Base-by-base conservation (phyloP, 257 asterid species). In the Lycium barbarum region DNA sequence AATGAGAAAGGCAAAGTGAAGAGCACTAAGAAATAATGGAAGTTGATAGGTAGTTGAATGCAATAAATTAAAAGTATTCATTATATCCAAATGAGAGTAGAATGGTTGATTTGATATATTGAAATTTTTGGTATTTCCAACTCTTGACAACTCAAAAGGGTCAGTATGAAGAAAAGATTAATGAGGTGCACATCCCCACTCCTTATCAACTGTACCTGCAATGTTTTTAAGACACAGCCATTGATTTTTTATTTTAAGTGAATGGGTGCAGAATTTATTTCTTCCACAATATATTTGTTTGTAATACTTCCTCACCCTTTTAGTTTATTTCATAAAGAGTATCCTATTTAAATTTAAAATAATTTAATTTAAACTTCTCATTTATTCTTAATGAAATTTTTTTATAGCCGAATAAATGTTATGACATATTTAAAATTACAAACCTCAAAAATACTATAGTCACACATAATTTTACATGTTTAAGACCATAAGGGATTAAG, bases 141-240 rank as follows among this genome's bases (percentile, higher is more conserved):
- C 79, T 82, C 79, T 82, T 82, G 20, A 70, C 85, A 65, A 65
- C 79, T 45, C 85, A 65, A 65, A 49, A 15, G 79, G 79, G 38
- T 57, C 65, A 53, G 36, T 53, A 35, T 53, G 65, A 76, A 17
- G 59, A 53, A 76, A 26, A 33, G 63, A 76, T 33, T 53, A 26
- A 51, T 76, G 15, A 76, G 9, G n/a, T 53, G 47, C 26, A 20
- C 45, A 76, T 76, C 65, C 62, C 63, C 81, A 13, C 65, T 51
- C 63, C 15, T 53, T 49, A 7, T 53, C 43, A 76, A 76, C 45
- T 74, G 11, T 20, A 49, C 45, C 26, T 49, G 6, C 45, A 51
- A 26, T 53, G 15, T 76, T 22, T 45, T 5, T 76, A 49, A 5
- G 8, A 76, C 33, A 26, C 33, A 26, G 33, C 33, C 33, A 26